phyloP scores from a whole-genome alignment of 2,329 filamentous ascomycete genomes.

The Lasiodiplodia hormozganensis region DNA sequence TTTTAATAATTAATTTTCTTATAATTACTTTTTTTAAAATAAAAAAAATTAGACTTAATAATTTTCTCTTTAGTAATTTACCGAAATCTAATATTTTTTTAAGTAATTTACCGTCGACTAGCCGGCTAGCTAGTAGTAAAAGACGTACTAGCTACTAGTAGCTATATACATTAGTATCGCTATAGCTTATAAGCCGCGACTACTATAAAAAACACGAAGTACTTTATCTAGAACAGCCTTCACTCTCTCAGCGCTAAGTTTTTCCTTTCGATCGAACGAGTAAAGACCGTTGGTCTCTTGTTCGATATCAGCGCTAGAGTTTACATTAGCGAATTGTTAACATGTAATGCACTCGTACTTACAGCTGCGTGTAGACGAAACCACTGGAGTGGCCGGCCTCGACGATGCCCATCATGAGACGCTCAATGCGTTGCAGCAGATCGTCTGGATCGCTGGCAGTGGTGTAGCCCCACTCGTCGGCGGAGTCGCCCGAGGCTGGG shows the following conservation, averaged over 20 bases:
- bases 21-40: too few relatives aligned
- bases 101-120: not conserved
- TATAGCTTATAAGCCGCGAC: conserved; percentile 11
- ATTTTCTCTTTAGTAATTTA: not conserved
- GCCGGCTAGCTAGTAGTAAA: not conserved
- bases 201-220: conserved; percentile 10
- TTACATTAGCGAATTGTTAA: conserved; percentile 46
- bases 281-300: conserved; percentile 74
- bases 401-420: conserved; percentile 65
- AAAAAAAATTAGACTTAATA: too few relatives aligned
- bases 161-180: not conserved
- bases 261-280: conserved; percentile 66
- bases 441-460: conserved; percentile 68
- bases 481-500: conserved; percentile 38
- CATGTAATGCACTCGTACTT: conserved; percentile 39
- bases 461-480: conserved; percentile 71
- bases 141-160: not conserved
- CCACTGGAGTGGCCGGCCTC: conserved; percentile 64
- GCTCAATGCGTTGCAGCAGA: conserved; percentile 64
- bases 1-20: not conserved
- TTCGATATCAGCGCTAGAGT: conserved; percentile 59
- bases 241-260: conserved; percentile 64
- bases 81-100: not conserved
- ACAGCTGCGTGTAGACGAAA: conserved; percentile 72
- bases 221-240: conserved; percentile 65